Percentiles rank a stretch among this genome's conserved stretches.
Evolutionary conservation across 441 rosid species (phyloP).

Genomic region (Flueggea neowawraea): DNA sequence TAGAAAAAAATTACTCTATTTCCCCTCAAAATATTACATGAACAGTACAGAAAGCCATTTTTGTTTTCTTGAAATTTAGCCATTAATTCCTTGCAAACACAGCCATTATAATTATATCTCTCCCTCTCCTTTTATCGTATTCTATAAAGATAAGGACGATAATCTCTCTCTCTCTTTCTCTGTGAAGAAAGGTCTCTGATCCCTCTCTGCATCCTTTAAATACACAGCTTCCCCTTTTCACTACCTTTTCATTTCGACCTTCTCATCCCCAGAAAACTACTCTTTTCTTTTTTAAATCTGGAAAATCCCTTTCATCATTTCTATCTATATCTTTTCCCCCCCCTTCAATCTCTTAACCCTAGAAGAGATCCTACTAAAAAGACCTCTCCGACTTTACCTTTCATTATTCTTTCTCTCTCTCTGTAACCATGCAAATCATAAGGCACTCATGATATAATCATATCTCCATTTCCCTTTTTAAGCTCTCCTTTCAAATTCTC

Average conservation of each 20-base stretch:
- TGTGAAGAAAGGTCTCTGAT: constrained; percentile 18
- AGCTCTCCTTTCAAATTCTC: constrained; percentile 15
- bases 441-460: constrained; percentile 93
- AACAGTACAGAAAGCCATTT: constrained; percentile 1
- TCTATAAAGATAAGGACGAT: constrained; percentile 8
- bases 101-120: constrained; percentile 23
- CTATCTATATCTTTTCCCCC: neutral
- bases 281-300: constrained; percentile 8
- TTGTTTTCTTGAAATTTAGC: constrained; percentile 20
- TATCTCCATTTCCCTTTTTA: constrained; percentile 24
- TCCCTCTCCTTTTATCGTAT: constrained; percentile 15
- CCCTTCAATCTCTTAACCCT: neutral
- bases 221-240: constrained; percentile 39
- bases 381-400: constrained; percentile 3
- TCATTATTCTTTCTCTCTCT: constrained; percentile 11
- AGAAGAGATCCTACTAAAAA: neutral
- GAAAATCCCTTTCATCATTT: constrained; percentile 13
- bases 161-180: neutral
- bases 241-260: constrained; percentile 45
- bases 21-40: no score
- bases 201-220: constrained; percentile 37
- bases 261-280: constrained; percentile 26
- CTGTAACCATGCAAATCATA: constrained; percentile 65
- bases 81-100: constrained; percentile 5
- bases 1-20: no score